Base-by-base conservation (phyloP, 306 rosid species). In the Quercus agrifolia region DNA sequence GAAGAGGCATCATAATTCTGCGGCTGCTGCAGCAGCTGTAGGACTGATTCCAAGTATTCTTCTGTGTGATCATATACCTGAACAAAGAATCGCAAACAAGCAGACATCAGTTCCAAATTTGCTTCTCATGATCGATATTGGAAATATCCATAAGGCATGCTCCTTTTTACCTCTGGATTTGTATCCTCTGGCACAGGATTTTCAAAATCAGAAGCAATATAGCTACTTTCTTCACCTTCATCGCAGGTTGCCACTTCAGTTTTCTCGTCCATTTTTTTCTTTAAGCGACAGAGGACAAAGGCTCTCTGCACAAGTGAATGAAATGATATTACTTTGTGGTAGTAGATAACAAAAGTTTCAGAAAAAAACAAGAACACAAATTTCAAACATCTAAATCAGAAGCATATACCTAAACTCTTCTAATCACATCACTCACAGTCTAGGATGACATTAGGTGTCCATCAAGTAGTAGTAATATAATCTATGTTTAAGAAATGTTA, bases 251-350 rank as follows among this genome's bases (percentile, higher is more conserved):
- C 10, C 73, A 20, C 77, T 3, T 74, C 68, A 54, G 56, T 41
- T 35, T n/a, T 59, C 78, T 49, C 72, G 56, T 78, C 86, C 21
- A 70, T 8, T 23, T 75, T 84, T 73, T 59, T 78, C 66, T 31
- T 91, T 75, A 94, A 55, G 28, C 83, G 85, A 74, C 89, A 80
- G 38, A 94, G 25, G 68, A 89, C 93, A 72, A 83, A 87, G 54
- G 77, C 62, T 59, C 67, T 74, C 98, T 90, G 78, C 78, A 83
- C 44, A 74, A 78, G 64, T 72, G 55, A 54, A 46, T 27, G 28
- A 35, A 74, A 70, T 77, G 77, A 27, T 23, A 51, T 69, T 72
- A 13, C 70, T 70, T 31, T 58, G 11, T 71, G 14, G 27, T 62
- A 52, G 73, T 61, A 55, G 55, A 7, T 18, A 74, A 55, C 44